Base-by-base conservation (phyloP, 805 yeast genomes). In the Clavispora carvajalis region DNA sequence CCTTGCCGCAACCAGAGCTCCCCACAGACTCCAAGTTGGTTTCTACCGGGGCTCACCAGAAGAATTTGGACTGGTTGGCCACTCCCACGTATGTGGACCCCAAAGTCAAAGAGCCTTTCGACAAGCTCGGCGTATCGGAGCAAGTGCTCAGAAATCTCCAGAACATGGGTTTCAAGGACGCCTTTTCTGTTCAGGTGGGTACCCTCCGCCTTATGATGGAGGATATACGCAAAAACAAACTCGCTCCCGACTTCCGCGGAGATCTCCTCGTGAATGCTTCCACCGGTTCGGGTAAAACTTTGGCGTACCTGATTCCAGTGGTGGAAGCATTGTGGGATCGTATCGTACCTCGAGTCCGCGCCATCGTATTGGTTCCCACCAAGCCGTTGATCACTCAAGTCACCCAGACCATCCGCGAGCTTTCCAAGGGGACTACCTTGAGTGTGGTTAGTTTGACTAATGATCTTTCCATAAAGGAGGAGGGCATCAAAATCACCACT, bases 221-320 rank as follows among this genome's bases (percentile, higher is more conserved):
- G 49, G 80, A 73, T 51, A 59, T 72, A 49, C 51, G 63, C 44
- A 48, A 59, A 46, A 66, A 63, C 43, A 51, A 56, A 30, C 49
- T 73, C 16, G 60, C 61, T 15, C 82, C 86, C 1, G 78, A 71
- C 39, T 68, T 76, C 31, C 67, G 69, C 41, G 91, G 91, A 18
- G 95, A 93, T 61, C 60, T 89, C 15, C 67, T 91, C 34, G 95
- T 91, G 5, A 90, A 91, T 61, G 95, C 99, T 2, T 78, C 95
- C 9, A 91, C 99, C 0, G 99, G 99, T 33, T 85, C 95, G 0
- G 99, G 99, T 54, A 91, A 91, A 58, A 91, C 99, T 0, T 67
- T 93, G 40, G 95, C 96, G 2, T 91, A 91, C 55, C 72, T 80
- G 37, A 72, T 91, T 2, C 98, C 99, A 1, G 74, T 93, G 7